Evolutionary conservation across 371 early-diverging fungal species (phyloP), one percentile per base, ranked within the genome.

Genomic region (Thermomucor indicae-seudaticae): DNA sequence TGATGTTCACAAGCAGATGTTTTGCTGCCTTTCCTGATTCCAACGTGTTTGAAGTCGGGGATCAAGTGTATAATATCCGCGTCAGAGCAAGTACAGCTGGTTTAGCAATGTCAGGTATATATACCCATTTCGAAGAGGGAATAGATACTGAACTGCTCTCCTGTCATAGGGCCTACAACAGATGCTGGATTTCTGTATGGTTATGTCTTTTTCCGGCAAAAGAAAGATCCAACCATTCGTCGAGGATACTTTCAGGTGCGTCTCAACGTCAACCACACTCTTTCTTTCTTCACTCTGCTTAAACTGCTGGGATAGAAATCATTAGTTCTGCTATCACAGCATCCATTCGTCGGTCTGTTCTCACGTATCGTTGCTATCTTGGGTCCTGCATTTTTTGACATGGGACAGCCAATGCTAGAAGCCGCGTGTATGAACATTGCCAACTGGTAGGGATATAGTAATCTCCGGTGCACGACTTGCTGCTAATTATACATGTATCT

Each of bases 1-100:
- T 45, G 10, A 25, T 5, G 27, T 45, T 10, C 19, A 25, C 6
- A 12, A 19, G 17, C 57, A 91, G 91, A 37, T 84, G 91, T 60
- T 97, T 95, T 75, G 90, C 94, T 7, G 90, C 95, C 4, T 95
- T 97, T 67, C 97, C 97, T 1, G 97, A 97, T 78, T 92, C 95
- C 16, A 92, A 95, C 51, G 85, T 88, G 14, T 83, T 88, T 52
- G 92, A 91, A 65, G 76, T 86, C n/a, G 95, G 95, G 45, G 96
- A 97, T 73, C 88, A 86, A 47, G 83, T 88, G 11, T 95, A 90
- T 68, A 85, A 86, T 41, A 93, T 95, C 62, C 85, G 95, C 40
- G 83, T 94, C 37, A 81, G 93, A 47, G 81, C 85, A 14, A 76
- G 78, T 19, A 74, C 75, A 19, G 72, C 80, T 19, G 75, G 79